Conservation (phyloP, 2,329 filamentous ascomycete species). For the Hysterium pulicare region DNA sequence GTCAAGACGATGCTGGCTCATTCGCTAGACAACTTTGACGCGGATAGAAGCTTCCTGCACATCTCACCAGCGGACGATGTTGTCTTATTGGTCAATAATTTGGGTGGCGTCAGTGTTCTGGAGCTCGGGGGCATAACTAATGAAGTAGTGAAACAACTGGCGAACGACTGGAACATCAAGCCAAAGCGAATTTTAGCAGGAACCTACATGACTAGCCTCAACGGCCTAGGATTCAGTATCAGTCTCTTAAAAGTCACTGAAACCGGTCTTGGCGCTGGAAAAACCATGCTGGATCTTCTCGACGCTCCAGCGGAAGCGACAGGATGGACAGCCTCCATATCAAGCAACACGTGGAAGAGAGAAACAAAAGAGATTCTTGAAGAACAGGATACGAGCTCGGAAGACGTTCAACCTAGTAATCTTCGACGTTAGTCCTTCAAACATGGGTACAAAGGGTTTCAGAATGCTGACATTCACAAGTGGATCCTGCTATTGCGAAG, state of each 20-base stretch:
- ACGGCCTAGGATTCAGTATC: conserved; percentile 69
- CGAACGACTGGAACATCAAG: conserved; percentile 56
- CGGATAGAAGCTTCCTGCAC: conserved; percentile 67
- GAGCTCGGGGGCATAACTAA: conserved; percentile 70
- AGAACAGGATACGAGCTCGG: conserved; percentile 39
- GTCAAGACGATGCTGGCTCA: conserved; percentile 63
- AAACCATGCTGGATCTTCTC: conserved; percentile 63
- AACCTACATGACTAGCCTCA: conserved; percentile 70
- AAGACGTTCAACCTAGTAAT: conserved; percentile 51
- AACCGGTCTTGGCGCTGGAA: conserved; percentile 55
- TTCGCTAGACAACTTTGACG: conserved; percentile 59
- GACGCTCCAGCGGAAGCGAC: conserved; percentile 65
- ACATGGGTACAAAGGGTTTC: background rate
- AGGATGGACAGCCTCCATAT: conserved; percentile 63
- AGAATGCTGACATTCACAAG: conserved; percentile 22
- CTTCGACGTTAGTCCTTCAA: conserved; percentile 43
- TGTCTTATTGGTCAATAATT: conserved; percentile 71
- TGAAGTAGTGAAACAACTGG: conserved; percentile 62
- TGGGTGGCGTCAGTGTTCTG: conserved; percentile 68
- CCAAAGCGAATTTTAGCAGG: conserved; percentile 61
- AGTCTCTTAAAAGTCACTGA: conserved; percentile 63
- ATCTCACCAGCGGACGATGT: conserved; percentile 60
- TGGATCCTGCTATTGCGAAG: conserved; percentile 52
- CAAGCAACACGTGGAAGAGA: conserved; percentile 56
- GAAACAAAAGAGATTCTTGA: conserved; percentile 29